Evolutionary conservation across 495 filamentous ascomycete species (phyloP).

Genomic region (Acidomyces sp.): DNA sequence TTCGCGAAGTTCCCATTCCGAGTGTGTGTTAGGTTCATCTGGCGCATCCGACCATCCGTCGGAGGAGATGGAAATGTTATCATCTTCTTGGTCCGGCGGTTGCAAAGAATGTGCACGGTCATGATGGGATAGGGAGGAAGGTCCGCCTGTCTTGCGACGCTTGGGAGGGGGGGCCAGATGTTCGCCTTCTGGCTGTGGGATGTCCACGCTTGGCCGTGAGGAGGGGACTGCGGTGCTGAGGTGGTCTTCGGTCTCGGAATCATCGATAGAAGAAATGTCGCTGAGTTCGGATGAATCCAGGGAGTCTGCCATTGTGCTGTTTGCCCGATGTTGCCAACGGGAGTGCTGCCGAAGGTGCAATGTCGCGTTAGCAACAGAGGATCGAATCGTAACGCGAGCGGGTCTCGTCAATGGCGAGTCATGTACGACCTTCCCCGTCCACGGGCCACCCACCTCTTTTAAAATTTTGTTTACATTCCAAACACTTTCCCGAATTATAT

Average conservation of each 20-base stretch:
- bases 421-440: too few relatives aligned
- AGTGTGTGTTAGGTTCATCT: constrained; percentile 55
- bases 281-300: constrained; percentile 26
- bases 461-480: too few relatives aligned
- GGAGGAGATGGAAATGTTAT: constrained; percentile 52
- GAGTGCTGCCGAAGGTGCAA: too few relatives aligned
- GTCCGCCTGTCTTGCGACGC: constrained; percentile 23
- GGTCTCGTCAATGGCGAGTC: too few relatives aligned
- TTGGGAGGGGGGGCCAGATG: constrained; percentile 26
- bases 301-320: constrained; percentile 22
- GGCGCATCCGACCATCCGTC: constrained; percentile 83
- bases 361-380: too few relatives aligned
- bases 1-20: constrained; percentile 50
- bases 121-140: background rate
- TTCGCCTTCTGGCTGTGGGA: constrained; percentile 17
- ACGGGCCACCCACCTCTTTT: too few relatives aligned
- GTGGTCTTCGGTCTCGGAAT: constrained; percentile 19
- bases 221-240: constrained; percentile 17
- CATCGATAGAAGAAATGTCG: constrained; percentile 23
- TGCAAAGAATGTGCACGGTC: constrained; percentile 11
- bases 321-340: too few relatives aligned
- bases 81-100: constrained; percentile 19
- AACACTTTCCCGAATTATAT: too few relatives aligned
- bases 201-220: constrained; percentile 21
- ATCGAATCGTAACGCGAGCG: too few relatives aligned